Evolutionary conservation across 2,329 filamentous ascomycete genomes (phyloP), one percentile per base, ranked within the genome.

Genomic region (Penicillium sp.): DNA sequence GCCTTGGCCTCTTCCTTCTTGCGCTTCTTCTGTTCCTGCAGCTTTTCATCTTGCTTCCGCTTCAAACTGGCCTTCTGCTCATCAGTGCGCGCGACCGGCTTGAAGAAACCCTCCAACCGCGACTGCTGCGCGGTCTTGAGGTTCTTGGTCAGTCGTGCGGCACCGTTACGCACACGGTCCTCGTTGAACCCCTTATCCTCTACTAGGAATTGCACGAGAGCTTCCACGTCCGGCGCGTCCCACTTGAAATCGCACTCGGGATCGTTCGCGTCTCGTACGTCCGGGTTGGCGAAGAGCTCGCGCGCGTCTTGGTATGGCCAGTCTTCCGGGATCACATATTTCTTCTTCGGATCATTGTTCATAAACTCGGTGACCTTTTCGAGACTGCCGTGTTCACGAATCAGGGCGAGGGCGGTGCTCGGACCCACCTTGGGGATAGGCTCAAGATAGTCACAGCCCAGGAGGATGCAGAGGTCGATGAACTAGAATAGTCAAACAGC

Each of bases 371-470:
- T 88, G 1, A 99, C 89, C 61, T 90, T 91, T 73, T 99, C 95
- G 45, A 99, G 85, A 4, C 85, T 87, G 56, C 91, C 91, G 79
- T 98, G 88, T 71, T 99, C 94, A 68, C 93, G 92, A 70, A 99
- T 97, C 62, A 99, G 83, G 76, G 96, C 96, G 56, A 98, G 84
- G 1, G 95, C 95, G 0, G 95, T 97, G 70, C 88, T 89, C 4
- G 95, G 94, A 22, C 95, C 95, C 65, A 99, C 84, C 75, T 97
- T 97, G 70, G 95, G 95, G 68, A 99, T 90, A 0, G 95, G 94
- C 70, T 99, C 95, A 74, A 98, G 87, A 74, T 99, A 99, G 76
- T 99, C 95, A 79, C 95, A 99, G 69, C 95, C 95, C 49, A 99
- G 90, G 11, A 99, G 86, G 71, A 99, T 99, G 74, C 95, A 99